Conservation (phyloP, 1,139 yeast species). For the Debaryomyces fabryi region DNA sequence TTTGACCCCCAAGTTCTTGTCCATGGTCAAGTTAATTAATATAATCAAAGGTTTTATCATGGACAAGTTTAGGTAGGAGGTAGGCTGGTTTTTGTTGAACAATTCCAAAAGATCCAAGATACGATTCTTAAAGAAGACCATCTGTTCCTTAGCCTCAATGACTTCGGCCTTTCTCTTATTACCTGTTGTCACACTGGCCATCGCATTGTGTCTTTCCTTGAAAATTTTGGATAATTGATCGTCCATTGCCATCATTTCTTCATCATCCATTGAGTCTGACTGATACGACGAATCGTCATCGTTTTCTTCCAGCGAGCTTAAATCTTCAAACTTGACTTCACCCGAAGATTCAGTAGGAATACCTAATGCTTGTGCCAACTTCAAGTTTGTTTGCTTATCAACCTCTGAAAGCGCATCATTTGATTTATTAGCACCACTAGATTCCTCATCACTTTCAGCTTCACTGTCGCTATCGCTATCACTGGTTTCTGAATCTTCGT, state of each 20-base stretch:
- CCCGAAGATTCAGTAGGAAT: slow-evolving; percentile 55
- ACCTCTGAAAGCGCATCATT: slow-evolving; percentile 48
- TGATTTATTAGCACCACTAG: slow-evolving; percentile 28
- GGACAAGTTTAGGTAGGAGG: slow-evolving; percentile 43
- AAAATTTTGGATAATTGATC: slow-evolving; percentile 82
- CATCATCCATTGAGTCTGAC: slow-evolving; percentile 92
- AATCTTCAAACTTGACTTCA: slow-evolving; percentile 47
- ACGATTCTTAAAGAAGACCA: slow-evolving; percentile 77
- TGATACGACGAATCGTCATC: slow-evolving; percentile 48
- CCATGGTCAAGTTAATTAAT: slow-evolving; percentile 67
- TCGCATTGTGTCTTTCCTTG: slow-evolving; percentile 72
- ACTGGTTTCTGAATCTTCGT: slow-evolving; percentile 32
- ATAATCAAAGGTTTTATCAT: slow-evolving; percentile 62
- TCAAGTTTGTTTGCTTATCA: slow-evolving; percentile 69
- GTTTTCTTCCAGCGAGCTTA: slow-evolving; percentile 41
- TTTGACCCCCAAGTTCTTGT: slow-evolving; percentile 69
- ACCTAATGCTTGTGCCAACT: slow-evolving; percentile 78
- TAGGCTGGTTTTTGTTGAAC: slow-evolving; percentile 52
- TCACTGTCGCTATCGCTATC: slow-evolving; percentile 31
- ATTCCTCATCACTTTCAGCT: slow-evolving; percentile 27
- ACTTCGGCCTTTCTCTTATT: slow-evolving; percentile 72
- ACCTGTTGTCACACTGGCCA: slow-evolving; percentile 54
- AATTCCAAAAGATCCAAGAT: slow-evolving; percentile 75
- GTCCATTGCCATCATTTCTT: slow-evolving; percentile 95
- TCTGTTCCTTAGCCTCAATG: slow-evolving; percentile 74